Percentiles rank a stretch among this genome's conserved stretches.
phyloP scores from a whole-genome alignment of 202 grass and related monocot genomes.

The Elaeis oleifera region DNA sequence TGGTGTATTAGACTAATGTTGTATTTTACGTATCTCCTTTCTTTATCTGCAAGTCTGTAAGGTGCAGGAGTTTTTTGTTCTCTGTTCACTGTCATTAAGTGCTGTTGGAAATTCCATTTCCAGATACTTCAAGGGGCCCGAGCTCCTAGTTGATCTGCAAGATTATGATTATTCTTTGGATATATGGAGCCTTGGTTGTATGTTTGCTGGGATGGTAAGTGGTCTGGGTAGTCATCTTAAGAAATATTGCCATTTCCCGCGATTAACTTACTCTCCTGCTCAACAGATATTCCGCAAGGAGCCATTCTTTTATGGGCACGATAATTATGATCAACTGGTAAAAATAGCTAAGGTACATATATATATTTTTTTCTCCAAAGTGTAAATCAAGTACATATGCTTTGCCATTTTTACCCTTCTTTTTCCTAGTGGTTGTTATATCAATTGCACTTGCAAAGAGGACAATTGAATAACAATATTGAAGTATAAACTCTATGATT shows the following conservation, averaged over 20 bases:
- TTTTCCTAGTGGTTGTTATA: background rate
- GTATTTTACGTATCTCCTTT: too few relatives aligned
- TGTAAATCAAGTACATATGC: too few relatives aligned
- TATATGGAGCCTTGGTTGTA: constrained; percentile 86
- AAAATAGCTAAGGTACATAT: constrained; percentile 65
- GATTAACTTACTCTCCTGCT: constrained; percentile 4
- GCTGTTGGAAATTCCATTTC: too few relatives aligned
- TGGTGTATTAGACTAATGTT: too few relatives aligned
- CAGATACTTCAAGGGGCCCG: constrained; percentile 82
- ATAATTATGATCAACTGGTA: constrained; percentile 73
- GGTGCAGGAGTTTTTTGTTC: too few relatives aligned
- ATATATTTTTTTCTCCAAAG: constrained; percentile 15
- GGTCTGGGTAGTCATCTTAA: constrained; percentile 1
- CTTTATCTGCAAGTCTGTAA: too few relatives aligned
- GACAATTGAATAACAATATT: too few relatives aligned
- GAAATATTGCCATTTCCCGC: background rate
- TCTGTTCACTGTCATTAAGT: too few relatives aligned
- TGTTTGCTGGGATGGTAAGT: constrained; percentile 82
- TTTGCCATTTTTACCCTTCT: background rate
- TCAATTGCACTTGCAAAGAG: too few relatives aligned
- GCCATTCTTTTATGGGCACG: constrained; percentile 74
- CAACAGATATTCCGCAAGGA: constrained; percentile 73
- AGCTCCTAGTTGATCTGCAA: constrained; percentile 67
- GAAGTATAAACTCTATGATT: too few relatives aligned
- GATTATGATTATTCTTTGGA: constrained; percentile 79